Base-by-base conservation (phyloP, 2,329 filamentous ascomycete genomes). In the Colletotrichum lini region DNA sequence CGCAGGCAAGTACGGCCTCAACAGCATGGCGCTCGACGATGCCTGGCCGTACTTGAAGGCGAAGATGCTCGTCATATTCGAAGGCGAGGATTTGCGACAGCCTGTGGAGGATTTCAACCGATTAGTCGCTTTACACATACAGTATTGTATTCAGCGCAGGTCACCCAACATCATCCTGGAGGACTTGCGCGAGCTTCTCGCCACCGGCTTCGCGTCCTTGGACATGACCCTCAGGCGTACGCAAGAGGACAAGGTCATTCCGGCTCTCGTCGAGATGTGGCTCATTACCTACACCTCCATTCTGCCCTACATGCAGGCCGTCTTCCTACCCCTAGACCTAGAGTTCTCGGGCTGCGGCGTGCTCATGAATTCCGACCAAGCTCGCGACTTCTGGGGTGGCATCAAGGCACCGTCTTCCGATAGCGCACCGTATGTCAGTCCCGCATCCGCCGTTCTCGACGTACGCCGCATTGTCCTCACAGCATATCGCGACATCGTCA, bases 221-320 rank as follows among this genome's bases (percentile, higher is more conserved):
- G 96, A 98, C 75, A 93, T 95, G 74, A 95, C 94, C 0, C 84
- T 98, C 21, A 89, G 92, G 60, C 90, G 90, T 56, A 91, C 94
- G 0, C 88, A 94, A 0, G 96, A 98, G 77, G 95, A 98, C 72
- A 90, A 92, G 44, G 88, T 98, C n/a, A 94, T 98, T 26, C 94
- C 94, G 0, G 91, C 94, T 67, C 86, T 99, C 0, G 96, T 98
- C 2, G 94, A 98, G 79, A 91, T 98, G 78, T 99, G 96, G 96
- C 90, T 97, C 70, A 91, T 96, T 57, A 95, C 96, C 0, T 98
- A 98, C 77, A 96, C 94, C 3, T 93, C 90, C 8, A 94, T 98
- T 47, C 83, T 98, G 6, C 96, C 96, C 0, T 98, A 98, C 78
- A 91, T 99, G 76, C 96, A 98, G 83, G 95, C 96, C 1, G 95